A percentile compares a stretch with the other conserved stretches of the same genome.
Conservation (phyloP, 2,329 filamentous ascomycete genomes). For the Botryotinia convoluta region DNA sequence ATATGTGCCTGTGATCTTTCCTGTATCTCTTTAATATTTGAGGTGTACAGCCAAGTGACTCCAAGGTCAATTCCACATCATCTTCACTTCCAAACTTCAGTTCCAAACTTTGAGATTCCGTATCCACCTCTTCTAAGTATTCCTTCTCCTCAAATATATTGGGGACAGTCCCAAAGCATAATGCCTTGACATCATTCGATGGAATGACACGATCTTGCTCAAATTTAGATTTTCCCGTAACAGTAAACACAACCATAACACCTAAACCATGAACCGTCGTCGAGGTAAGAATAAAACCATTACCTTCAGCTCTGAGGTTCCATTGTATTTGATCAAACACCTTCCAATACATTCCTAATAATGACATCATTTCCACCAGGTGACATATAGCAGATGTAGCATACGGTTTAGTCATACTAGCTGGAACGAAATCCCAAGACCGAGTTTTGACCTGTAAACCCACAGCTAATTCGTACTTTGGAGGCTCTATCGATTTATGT, state of each 20-base stretch:
- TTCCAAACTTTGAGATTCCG: conserved; percentile 36
- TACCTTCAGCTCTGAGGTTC: conserved; percentile 46
- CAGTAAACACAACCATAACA: conserved; percentile 53
- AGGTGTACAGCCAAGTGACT: conserved; percentile 53
- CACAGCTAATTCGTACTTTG: conserved; percentile 32
- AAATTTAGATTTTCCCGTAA: conserved; percentile 50
- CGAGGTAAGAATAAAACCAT: conserved; percentile 40
- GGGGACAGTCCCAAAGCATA: conserved; percentile 55
- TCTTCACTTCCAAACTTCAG: conserved; percentile 49
- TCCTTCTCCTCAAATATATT: conserved; percentile 51
- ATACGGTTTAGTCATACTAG: conserved; percentile 39
- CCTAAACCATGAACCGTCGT: conserved; percentile 47
- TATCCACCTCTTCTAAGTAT: conserved; percentile 39
- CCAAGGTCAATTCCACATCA: conserved; percentile 53
- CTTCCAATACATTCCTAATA: conserved; percentile 54
- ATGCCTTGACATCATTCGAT: conserved; percentile 51
- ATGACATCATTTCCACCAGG: conserved; percentile 39
- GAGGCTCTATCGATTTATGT: neutral
- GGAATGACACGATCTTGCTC: conserved; percentile 52
- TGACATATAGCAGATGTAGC: conserved; percentile 40
- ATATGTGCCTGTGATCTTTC: conserved; percentile 37
- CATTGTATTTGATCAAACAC: conserved; percentile 53
- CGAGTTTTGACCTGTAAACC: conserved; percentile 37
- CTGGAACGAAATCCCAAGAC: conserved; percentile 42
- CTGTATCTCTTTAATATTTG: conserved; percentile 47